phyloP scores from a whole-genome alignment of 176 grass and related monocot genomes.

The Canna indica region DNA sequence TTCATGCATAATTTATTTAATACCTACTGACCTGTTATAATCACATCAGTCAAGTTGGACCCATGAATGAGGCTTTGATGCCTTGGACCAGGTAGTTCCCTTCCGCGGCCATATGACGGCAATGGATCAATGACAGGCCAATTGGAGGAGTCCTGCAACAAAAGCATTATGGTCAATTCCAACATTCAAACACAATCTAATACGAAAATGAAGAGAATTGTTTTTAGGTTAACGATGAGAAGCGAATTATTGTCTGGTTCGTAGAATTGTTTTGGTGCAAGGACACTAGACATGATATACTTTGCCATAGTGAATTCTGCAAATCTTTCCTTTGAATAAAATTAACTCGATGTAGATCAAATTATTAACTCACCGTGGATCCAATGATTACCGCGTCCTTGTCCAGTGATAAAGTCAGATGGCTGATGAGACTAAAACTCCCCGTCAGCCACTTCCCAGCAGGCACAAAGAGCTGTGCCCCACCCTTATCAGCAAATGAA shows the following conservation, averaged over 20 bases:
- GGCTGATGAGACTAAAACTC: conserved; percentile 89
- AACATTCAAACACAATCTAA: too few relatives aligned
- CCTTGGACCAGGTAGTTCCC: conserved; percentile 75
- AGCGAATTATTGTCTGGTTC: too few relatives aligned
- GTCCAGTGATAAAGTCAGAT: conserved; percentile 80
- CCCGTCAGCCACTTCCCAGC: conserved; percentile 93
- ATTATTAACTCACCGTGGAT: conserved; percentile 55
- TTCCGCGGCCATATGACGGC: conserved; percentile 83
- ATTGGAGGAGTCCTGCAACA: conserved; percentile 45
- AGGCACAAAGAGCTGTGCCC: conserved; percentile 82
- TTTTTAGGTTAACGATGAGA: too few relatives aligned
- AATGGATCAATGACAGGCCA: conserved; percentile 82
- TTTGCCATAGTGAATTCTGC: too few relatives aligned
- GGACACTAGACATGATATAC: too few relatives aligned
- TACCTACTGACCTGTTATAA: conserved; percentile 50
- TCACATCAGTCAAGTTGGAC: conserved; percentile 72
- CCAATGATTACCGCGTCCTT: conserved; percentile 86
- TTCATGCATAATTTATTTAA: not conserved
- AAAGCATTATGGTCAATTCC: not conserved
- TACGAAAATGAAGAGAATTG: too few relatives aligned
- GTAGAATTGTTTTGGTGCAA: too few relatives aligned
- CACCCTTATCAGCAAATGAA: conserved; percentile 94
- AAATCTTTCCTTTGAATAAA: too few relatives aligned
- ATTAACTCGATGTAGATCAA: too few relatives aligned
- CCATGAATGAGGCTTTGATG: conserved; percentile 87